Base-by-base conservation (phyloP, 441 rosid genomes). In the Jatropha multifida region DNA sequence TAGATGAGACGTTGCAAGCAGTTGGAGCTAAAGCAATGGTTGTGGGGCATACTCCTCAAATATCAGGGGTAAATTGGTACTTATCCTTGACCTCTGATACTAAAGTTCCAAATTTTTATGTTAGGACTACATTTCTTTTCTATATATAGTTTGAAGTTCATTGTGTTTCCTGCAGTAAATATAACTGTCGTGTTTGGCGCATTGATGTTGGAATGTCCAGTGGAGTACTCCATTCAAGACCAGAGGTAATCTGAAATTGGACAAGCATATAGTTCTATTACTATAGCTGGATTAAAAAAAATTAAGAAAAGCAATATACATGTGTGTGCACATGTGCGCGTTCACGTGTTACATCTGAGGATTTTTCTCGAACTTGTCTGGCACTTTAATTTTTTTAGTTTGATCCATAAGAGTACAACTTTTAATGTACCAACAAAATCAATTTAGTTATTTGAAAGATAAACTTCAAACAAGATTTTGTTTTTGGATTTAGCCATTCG, bases 151-250 rank as follows among this genome's bases (percentile, higher is more conserved):
- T 65, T 59, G 69, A 64, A 56, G 72, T 42, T 51, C 42, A 56
- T 40, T 55, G 38, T 80, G 49, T 80, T 44, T 49, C 40, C 37
- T 61, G 72, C 90, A 94, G 99, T 83, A 85, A 92, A 77, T 92
- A 90, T 75, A 84, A 89, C 77, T 87, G 96, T 73, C 84, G 90
- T 69, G 87, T 95, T 79, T 95, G 99, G 99, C 83, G 96, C 23
- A 56, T 95, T 67, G 98, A 95, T 80, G 99, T 95, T 10, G 99
- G 98, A 81, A 95, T 95, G 99, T 95, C 99, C 37, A 88, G 94
- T 78, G 97, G 99, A 72, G 93, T 95, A 83, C 90, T 93, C 61
- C 81, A 88, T 69, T 90, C 96, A 78, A 90, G 93, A 79, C 99
- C 97, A n/a, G 98, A 95, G 98, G 99, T 95, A 81, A 69, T 42